Evolutionary conservation across 2,329 filamentous ascomycete species (phyloP), one percentile per base, ranked within the genome.

Genomic region (Plenodomus tracheiphilus): DNA sequence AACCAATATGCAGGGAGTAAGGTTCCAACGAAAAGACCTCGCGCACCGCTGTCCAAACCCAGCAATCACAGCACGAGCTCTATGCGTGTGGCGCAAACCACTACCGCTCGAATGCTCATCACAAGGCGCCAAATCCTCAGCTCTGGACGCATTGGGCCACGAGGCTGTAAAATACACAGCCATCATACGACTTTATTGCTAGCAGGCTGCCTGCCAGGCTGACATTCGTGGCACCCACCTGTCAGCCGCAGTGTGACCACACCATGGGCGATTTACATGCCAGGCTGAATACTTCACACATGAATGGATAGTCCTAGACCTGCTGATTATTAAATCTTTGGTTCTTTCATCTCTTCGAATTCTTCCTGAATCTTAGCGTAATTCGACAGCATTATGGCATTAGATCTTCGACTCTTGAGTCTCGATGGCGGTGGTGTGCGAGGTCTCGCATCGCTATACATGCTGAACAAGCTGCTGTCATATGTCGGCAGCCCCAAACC

Each of bases 401-500:
- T 20, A 41, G 22, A 41, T 13, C 32, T 46, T 36, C 42, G 47
- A 46, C 46, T 50, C 28, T 40, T 53, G 17, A 48, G 49, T 28
- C 45, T 48, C 13, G 49, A 51, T 9, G 49, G 49, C 21, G 45
- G 49, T 43, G 49, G 49, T 20, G 41, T 51, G 28, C 45, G 46
- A 18, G 45, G 49, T 39, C 34, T 48, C 17, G 41, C 49, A 1
- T 48, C 49, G 11, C 42, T 52, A 11, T 49, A 42, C 2, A 46
- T 53, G 46, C 19, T 53, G 13, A 46, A 39, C 21, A 43, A 43
- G 13, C 37, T 53, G 36, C 32, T 51, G 10, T 44, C 45, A 8
- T 44, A 44, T 16, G 49, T 51, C 21, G 48, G 48, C n/a, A 51
- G 41, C 18, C 46, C 49, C 11, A 53, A 53, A 25, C 52, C 52